Evolutionary conservation across 2,329 filamentous ascomycete species (phyloP), one percentile per base, ranked within the genome.

Genomic region (Scytalidium lignicola): DNA sequence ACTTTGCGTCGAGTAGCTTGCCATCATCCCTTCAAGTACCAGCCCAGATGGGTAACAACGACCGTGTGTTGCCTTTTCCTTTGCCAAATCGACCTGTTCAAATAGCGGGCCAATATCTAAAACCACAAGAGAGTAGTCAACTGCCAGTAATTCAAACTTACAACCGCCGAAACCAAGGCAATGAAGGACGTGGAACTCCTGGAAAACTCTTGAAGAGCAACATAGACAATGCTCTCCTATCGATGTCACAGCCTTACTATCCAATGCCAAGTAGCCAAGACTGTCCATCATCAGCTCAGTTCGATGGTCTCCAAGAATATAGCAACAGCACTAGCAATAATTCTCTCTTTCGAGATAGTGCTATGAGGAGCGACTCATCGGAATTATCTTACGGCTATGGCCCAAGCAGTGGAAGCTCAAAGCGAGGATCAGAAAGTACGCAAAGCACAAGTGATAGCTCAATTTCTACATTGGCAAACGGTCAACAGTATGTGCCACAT

Each of bases 41-140:
- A 3, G 28, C 41, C 5, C 23, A 46, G 13, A 37, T 50, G 20
- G 41, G 39, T n/a, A 55, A 51, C 29, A 52, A 51, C 12, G 61
- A 62, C 49, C 61, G 61, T 3, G 23, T 62, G 12, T 54, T 62
- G 19, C 61, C 62, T 43, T 44, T 52, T 37, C 59, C 58, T 22
- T 47, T 55, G 26, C n/a, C 49, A 4, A 55, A 53, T 26, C 55
- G 55, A 3, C 39, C 47, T 17, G n/a, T 44, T 12, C 53, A 55
- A 10, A n/a, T 22, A 44, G 40, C 48, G 10, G 44, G 43, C 26
- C 41, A 55, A 18, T 47, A 41, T 39, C 53, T 39, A 50, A 51
- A 41, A 44, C 54, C 17, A 39, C n/a, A n/a, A n/a, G 45, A 23
- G 52, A 56, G 2, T 12, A 41, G 21, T 10, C 46, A 43, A 3